Base-by-base conservation (phyloP, 495 filamentous ascomycete genomes). In the Cairneyella variabilis region DNA sequence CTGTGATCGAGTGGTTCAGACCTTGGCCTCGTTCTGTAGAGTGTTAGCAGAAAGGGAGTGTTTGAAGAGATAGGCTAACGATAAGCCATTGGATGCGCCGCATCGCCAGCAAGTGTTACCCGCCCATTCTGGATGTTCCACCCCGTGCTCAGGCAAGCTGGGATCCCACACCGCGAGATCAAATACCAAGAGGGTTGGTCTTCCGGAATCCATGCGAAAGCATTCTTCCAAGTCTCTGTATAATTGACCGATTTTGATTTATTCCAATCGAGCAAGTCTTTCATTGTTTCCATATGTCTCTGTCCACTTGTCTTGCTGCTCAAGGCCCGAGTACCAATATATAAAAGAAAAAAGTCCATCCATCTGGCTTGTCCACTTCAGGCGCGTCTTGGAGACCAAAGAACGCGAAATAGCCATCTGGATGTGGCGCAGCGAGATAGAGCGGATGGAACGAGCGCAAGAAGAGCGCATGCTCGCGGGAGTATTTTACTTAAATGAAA, bases 1-100 rank as follows among this genome's bases (percentile, higher is more conserved):
- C 76, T 0, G 57, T 41, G 10, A 80, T 62, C 27, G 68, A 67
- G 46, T 78, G 75, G 48, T 79, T 77, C 4, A 77, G 62, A 1
- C 76, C 76, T 63, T 82, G 76, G 7, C 78, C 78, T 18, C 77
- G 72, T 41, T 79, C 75, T 76, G 16, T 41, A 32, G 8, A 14
- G 6, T 4, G 12, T 37, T 26, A 40, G 50, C 32, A n/a, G 47
- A 22, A n/a, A 23, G 2, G 3, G 23, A 42, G 2, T 12, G n/a
- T 9, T 1, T 34, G 39, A 9, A 37, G 38, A 32, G 8, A 23
- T 30, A 48, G 21, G 22, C 52, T 66, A 75, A 85, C 82, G 80
- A 57, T 74, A 76, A 0, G 76, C 71, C 82, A 85, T 85, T 1
- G 80, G 71, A 64, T 87, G 82, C 5, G 78, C 71, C 0, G 82